phyloP scores from a whole-genome alignment of 2,329 filamentous ascomycete species.

The Aspergillus sp. region DNA sequence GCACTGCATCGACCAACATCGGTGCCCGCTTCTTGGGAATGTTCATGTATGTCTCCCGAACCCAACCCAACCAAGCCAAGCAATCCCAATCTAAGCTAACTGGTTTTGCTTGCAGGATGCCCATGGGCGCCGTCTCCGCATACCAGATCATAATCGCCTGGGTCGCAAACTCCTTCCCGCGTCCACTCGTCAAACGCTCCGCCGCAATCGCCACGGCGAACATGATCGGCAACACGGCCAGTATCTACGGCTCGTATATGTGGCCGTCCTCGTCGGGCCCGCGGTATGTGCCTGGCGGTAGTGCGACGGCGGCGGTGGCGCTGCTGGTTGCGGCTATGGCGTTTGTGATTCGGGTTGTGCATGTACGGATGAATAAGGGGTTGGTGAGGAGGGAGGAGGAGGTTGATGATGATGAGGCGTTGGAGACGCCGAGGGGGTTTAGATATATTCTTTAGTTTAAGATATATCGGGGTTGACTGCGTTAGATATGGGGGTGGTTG shows the following conservation, averaged over 20 bases:
- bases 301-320: conserved; percentile 36
- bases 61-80: too few species aligned
- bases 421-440: conserved; percentile 12
- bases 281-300: conserved; percentile 38
- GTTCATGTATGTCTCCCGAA: conserved; percentile 46
- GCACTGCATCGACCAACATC: conserved; percentile 50
- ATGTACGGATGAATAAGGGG: conserved; percentile 36
- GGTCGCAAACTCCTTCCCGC: conserved; percentile 44
- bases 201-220: conserved; percentile 45
- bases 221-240: conserved; percentile 40
- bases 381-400: conserved; percentile 19
- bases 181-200: conserved; percentile 47
- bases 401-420: background rate
- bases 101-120: conserved; percentile 40
- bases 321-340: conserved; percentile 37
- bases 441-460: conserved; percentile 23
- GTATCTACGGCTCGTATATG: conserved; percentile 44
- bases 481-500: too few species aligned
- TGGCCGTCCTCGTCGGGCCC: conserved; percentile 37
- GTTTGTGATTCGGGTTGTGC: conserved; percentile 32
- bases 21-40: conserved; percentile 62
- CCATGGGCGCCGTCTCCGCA: conserved; percentile 51
- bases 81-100: background rate
- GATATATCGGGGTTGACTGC: too few species aligned
- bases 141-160: conserved; percentile 48